Conservation (phyloP, 2,329 filamentous ascomycete species). For the Pyrenochaeta sp. region DNA sequence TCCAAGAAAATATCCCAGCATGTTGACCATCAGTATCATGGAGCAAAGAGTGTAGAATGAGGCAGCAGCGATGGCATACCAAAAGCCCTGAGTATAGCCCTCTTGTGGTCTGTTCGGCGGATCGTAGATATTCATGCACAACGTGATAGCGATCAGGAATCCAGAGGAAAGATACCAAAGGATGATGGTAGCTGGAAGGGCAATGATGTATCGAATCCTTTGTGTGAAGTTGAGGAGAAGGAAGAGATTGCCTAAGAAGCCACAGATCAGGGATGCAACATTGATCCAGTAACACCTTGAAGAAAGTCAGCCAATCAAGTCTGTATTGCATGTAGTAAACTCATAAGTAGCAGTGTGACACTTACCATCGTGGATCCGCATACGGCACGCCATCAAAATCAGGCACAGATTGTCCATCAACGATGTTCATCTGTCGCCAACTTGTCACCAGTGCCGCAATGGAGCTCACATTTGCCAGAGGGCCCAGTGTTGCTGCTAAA, state of each 20-base stretch:
- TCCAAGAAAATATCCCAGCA: conserved; percentile 75
- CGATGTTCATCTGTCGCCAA: conserved; percentile 71
- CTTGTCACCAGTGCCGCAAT: conserved; percentile 83
- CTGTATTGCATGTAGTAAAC: not conserved
- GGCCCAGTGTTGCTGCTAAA: conserved; percentile 82
- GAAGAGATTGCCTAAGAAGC: conserved; percentile 79
- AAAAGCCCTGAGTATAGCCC: conserved; percentile 81
- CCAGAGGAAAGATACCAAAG: conserved; percentile 74
- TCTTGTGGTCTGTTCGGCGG: conserved; percentile 57
- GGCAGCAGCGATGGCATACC: conserved; percentile 83
- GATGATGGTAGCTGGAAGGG: conserved; percentile 82
- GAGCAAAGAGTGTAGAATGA: conserved; percentile 81
- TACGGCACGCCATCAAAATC: conserved; percentile 66
- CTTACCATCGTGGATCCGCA: conserved; percentile 74
- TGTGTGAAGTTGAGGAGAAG: conserved; percentile 87
- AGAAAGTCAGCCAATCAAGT: not conserved
- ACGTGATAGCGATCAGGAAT: conserved; percentile 71
- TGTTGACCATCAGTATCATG: conserved; percentile 78
- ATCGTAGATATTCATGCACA: conserved; percentile 69
- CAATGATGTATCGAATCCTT: conserved; percentile 78
- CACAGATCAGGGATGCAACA: conserved; percentile 76
- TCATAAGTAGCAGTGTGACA: too few relatives aligned
- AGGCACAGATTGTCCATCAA: conserved; percentile 55
- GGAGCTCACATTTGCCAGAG: conserved; percentile 85
- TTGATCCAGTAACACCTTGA: conserved; percentile 72